Conservation (phyloP, 2,329 filamentous ascomycete species). For the Xylariaceae sp. region DNA sequence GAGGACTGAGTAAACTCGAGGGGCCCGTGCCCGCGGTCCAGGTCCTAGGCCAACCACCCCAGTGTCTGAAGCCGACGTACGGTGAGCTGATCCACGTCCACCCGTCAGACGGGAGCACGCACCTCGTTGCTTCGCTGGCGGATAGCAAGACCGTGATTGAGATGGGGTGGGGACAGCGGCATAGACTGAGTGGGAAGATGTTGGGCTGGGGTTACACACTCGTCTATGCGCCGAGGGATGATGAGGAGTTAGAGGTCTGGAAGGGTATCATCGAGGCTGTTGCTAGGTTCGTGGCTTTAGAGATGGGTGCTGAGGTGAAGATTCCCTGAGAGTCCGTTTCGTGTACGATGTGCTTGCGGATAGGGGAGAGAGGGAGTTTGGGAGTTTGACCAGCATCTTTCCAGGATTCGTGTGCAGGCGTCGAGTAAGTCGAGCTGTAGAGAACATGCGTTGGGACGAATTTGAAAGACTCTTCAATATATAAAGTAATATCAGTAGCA, state of each 20-base stretch:
- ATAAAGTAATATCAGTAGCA: too few relatives aligned
- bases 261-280: background rate
- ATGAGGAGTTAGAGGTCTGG: slow-evolving; percentile 32
- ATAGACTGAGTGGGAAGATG: slow-evolving; percentile 31
- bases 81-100: slow-evolving; percentile 6
- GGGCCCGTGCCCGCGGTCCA: background rate
- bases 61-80: background rate
- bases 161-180: slow-evolving; percentile 37
- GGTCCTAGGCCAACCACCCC: background rate
- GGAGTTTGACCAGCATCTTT: too few relatives aligned
- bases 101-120: slow-evolving; percentile 9
- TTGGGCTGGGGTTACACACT: slow-evolving; percentile 35
- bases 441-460: too few relatives aligned
- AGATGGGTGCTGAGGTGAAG: too few relatives aligned
- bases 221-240: slow-evolving; percentile 37
- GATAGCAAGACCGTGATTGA: slow-evolving; percentile 33
- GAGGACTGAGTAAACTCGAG: background rate
- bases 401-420: too few relatives aligned
- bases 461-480: too few relatives aligned
- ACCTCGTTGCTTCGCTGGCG: slow-evolving; percentile 34
- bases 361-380: too few relatives aligned
- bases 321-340: too few relatives aligned
- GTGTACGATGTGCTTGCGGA: too few relatives aligned
- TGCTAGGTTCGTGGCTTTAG: too few relatives aligned
- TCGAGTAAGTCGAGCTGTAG: too few relatives aligned